Conservation (phyloP, 2,329 filamentous ascomycete species). For the Diaporthe vaccinii region DNA sequence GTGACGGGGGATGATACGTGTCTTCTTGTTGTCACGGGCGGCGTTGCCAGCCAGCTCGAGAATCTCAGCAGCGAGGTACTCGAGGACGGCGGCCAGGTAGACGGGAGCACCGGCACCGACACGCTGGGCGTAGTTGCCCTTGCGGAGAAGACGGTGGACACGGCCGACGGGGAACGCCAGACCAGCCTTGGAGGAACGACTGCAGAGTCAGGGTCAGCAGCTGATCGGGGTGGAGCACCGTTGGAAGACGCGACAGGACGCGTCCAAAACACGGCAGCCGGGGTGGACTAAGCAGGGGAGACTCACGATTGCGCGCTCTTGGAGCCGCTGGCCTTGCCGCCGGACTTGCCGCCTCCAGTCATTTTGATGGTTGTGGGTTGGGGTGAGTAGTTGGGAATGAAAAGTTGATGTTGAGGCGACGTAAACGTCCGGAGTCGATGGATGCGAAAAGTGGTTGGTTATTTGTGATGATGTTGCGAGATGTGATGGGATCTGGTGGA, state of each 20-base stretch:
- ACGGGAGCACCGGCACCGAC: constrained; percentile 98
- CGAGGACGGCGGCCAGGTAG: constrained; percentile 96
- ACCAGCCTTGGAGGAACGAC: constrained; percentile 98
- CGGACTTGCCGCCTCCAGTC: constrained; percentile 99
- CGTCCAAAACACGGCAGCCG: constrained; percentile 10
- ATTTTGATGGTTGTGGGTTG: constrained; percentile 78
- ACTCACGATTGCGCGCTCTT: constrained; percentile 99
- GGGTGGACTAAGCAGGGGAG: constrained; percentile 23
- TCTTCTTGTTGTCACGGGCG: constrained; percentile 99
- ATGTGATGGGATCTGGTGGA: constrained; percentile 51
- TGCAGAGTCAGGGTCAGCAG: constrained; percentile 61
- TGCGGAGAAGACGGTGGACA: constrained; percentile 98
- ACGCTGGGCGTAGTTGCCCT: constrained; percentile 99
- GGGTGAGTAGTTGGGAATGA: constrained; percentile 52
- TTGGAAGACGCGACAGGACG: constrained; percentile 53
- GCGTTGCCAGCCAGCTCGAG: constrained; percentile 99
- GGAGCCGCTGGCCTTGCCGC: constrained; percentile 98
- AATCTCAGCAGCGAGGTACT: constrained; percentile 98
- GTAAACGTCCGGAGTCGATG: constrained; percentile 46
- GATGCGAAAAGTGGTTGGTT: constrained; percentile 49
- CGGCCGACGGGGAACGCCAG: constrained; percentile 98
- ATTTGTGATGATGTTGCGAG: constrained; percentile 42
- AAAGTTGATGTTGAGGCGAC: constrained; percentile 45
- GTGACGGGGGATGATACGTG: constrained; percentile 99
- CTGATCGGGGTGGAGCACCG: constrained; percentile 27